A percentile compares a stretch with the other conserved stretches of the same genome.
These are phyloP conservation scores for Cutaneotrichosporon dermatis DNA, from an alignment of 1,284 basidiomycete genomes.

Conservation along the genomic window DNA sequence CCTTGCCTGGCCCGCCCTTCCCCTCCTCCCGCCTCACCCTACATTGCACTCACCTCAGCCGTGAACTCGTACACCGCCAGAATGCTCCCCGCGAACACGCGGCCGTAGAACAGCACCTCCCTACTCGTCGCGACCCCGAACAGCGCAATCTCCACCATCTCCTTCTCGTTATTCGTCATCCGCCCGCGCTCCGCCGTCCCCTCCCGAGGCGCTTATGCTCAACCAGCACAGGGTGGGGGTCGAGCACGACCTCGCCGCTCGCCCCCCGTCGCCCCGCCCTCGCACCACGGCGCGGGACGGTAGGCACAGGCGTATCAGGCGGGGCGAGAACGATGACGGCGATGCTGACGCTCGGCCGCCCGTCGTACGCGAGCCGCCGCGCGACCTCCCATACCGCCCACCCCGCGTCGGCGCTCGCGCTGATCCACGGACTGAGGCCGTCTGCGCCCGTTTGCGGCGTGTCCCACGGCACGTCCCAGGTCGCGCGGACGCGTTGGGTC, in stretches of 20 bases:
- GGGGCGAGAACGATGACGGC: constrained; percentile 13
- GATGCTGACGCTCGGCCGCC: constrained; percentile 4
- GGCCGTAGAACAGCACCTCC: constrained; percentile 34
- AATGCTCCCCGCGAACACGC: constrained; percentile 31
- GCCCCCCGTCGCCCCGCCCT: not conserved
- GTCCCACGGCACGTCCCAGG: constrained; percentile 12
- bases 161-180: constrained; percentile 18
- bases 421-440: constrained; percentile 32
- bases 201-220: not conserved
- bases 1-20: no score
- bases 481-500: constrained; percentile 19
- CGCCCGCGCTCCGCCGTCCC: constrained; percentile 6
- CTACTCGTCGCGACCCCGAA: constrained; percentile 9
- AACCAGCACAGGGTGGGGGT: constrained; percentile 1
- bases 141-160: constrained; percentile 16
- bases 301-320: no score
- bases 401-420: constrained; percentile 12
- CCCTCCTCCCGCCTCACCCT: no score
- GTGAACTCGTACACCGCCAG: constrained; percentile 23
- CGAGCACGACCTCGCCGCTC: constrained; percentile 7
- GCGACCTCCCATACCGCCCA: constrained; percentile 37
- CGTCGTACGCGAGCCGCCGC: constrained; percentile 12
- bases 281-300: no score
- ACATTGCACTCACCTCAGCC: constrained; percentile 14
- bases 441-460: constrained; percentile 20